Conservation (phyloP, 169 alveolate genomes). For the Miamiensis avidus region DNA sequence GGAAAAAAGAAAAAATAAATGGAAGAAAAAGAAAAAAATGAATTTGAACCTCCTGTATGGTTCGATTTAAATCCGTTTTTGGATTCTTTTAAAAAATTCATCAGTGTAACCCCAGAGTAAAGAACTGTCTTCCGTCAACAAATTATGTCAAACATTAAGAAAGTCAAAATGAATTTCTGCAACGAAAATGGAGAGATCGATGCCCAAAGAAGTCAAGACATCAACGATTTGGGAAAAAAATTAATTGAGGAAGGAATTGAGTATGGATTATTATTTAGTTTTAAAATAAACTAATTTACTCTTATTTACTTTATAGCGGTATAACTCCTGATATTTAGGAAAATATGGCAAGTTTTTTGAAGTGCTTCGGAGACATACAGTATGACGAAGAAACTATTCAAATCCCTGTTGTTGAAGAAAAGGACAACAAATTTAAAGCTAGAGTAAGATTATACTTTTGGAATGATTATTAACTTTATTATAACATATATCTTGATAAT, state of each 20-base stretch:
- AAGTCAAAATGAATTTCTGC: slow-evolving; percentile 71
- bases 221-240: slow-evolving; percentile 63
- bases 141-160: slow-evolving; percentile 57
- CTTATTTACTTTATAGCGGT: background rate
- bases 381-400: slow-evolving; percentile 59
- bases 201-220: slow-evolving; percentile 72
- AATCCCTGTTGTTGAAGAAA: slow-evolving; percentile 74
- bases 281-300: background rate
- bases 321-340: slow-evolving; percentile 61
- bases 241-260: slow-evolving; percentile 55
- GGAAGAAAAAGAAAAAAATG: slow-evolving; percentile 66
- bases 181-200: slow-evolving; percentile 82
- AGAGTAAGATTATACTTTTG: slow-evolving; percentile 43
- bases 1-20: slow-evolving; percentile 58
- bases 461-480: too few relatives aligned
- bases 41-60: slow-evolving; percentile 73
- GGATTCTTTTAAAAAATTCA: slow-evolving; percentile 70
- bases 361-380: slow-evolving; percentile 83
- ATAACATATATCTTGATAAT: too few relatives aligned
- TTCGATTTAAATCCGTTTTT: slow-evolving; percentile 82
- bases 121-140: slow-evolving; percentile 67
- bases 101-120: slow-evolving; percentile 65
- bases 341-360: slow-evolving; percentile 73
- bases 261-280: background rate
- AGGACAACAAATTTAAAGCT: slow-evolving; percentile 59